A percentile compares a stretch with the other conserved stretches of the same genome.
Evolutionary conservation across 345 rosid genomes (phyloP).

Genomic region (Durio zibethinus): DNA sequence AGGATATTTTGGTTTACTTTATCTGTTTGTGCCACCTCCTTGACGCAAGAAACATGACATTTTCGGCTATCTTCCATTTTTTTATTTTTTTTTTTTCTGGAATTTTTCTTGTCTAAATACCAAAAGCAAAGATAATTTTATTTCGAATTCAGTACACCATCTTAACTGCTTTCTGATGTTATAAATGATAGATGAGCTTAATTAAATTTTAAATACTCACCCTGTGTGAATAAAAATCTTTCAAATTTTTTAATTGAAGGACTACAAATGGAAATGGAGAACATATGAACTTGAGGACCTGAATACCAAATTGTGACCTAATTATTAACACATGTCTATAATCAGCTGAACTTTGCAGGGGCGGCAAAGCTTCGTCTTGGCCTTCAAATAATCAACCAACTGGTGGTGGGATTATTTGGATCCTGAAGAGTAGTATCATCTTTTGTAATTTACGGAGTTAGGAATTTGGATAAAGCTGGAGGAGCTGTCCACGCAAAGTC

Average conservation of each 20-base stretch:
- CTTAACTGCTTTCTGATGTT: no score
- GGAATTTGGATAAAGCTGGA: conserved; percentile 27
- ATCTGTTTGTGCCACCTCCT: not conserved
- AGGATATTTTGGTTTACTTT: not conserved
- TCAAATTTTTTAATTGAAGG: not conserved
- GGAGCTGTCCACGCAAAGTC: conserved; percentile 28
- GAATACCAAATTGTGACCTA: no score
- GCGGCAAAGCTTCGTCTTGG: not conserved
- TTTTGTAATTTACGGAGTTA: not conserved
- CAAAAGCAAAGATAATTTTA: not conserved
- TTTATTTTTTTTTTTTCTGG: not conserved
- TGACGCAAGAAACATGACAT: not conserved
- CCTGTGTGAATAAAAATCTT: no score
- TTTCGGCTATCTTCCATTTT: not conserved
- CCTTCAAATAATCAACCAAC: not conserved
- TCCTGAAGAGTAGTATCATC: not conserved
- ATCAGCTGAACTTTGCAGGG: not conserved
- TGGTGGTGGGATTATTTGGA: not conserved
- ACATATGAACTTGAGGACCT: no score
- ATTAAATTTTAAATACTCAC: no score
- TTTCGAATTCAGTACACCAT: not conserved
- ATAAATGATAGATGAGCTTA: no score
- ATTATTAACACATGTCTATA: no score
- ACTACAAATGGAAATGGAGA: not conserved
- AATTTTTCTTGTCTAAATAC: not conserved